A percentile compares a stretch with the other conserved stretches of the same genome.
These are phyloP conservation scores for Papiliotrema terrestris DNA, from an alignment of 1,284 basidiomycete genomes.

Conservation along the genomic window DNA sequence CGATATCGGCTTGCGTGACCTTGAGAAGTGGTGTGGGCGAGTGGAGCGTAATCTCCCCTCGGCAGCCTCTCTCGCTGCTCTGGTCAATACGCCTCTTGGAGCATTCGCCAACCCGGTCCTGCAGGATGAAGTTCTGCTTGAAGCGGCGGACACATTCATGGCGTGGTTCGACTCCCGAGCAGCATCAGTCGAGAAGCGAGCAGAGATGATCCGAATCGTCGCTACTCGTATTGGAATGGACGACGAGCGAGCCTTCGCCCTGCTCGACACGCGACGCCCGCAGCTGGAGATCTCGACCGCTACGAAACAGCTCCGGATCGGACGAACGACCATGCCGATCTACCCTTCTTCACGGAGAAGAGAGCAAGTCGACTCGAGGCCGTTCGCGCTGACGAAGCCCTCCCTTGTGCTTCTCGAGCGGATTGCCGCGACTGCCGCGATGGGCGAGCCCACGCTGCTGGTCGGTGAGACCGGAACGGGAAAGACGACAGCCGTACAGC, in stretches of 20 bases:
- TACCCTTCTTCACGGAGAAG: constrained; percentile 13
- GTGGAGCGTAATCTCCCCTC: constrained; percentile 62
- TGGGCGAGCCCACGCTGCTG: constrained; percentile 80
- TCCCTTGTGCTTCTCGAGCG: constrained; percentile 77
- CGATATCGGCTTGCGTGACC: constrained; percentile 71
- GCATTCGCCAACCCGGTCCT: constrained; percentile 70
- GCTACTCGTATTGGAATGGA: constrained; percentile 66
- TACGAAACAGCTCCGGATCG: constrained; percentile 33
- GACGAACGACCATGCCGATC: constrained; percentile 30
- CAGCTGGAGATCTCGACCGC: constrained; percentile 67
- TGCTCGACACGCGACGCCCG: constrained; percentile 61
- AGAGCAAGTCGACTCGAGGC: constrained; percentile 42
- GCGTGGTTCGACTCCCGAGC: constrained; percentile 61
- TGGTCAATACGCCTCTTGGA: constrained; percentile 43
- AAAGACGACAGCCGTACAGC: constrained; percentile 90
- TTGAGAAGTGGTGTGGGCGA: constrained; percentile 82
- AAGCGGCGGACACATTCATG: constrained; percentile 90
- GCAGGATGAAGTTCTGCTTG: constrained; percentile 86
- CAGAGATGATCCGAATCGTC: constrained; percentile 50
- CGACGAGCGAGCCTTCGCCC: constrained; percentile 58
- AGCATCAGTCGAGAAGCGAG: constrained; percentile 28
- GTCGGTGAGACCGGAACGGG: constrained; percentile 99
- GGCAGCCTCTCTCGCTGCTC: constrained; percentile 17
- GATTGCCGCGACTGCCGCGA: constrained; percentile 69
- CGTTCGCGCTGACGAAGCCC: constrained; percentile 88